These are phyloP conservation scores for Apiotrichum domesticum DNA, from an alignment of 1,284 basidiomycete species.

Conservation along the genomic window DNA sequence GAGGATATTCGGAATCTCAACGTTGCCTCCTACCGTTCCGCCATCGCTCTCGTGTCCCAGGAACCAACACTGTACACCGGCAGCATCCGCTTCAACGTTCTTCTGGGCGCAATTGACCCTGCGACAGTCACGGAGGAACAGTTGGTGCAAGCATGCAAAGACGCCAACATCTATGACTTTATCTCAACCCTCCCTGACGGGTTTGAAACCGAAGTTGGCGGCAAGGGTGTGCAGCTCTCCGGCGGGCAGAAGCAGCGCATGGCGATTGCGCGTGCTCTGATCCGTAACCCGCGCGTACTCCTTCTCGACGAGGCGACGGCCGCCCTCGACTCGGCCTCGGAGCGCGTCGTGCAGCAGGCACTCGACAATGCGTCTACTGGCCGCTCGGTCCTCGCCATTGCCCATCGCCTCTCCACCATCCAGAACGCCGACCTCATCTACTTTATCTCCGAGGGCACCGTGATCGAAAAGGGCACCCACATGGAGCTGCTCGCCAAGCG, in stretches of 20 bases:
- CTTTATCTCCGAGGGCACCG: slow-evolving; percentile 81
- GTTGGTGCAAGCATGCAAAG: slow-evolving; percentile 71
- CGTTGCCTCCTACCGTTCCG: slow-evolving; percentile 71
- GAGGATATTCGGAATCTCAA: slow-evolving; percentile 74
- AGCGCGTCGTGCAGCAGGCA: slow-evolving; percentile 89
- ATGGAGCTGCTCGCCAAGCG: slow-evolving; percentile 65
- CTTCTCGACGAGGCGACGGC: slow-evolving; percentile 89
- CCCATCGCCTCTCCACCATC: slow-evolving; percentile 87
- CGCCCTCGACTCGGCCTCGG: slow-evolving; percentile 86
- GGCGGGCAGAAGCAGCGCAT: slow-evolving; percentile 72
- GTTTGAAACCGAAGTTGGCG: slow-evolving; percentile 87
- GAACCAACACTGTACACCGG: slow-evolving; percentile 88
- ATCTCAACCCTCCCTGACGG: slow-evolving; percentile 78
- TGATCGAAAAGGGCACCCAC: slow-evolving; percentile 83
- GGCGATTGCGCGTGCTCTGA: slow-evolving; percentile 88
- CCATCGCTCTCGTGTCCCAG: slow-evolving; percentile 85
- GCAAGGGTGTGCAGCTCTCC: slow-evolving; percentile 86
- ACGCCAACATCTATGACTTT: slow-evolving; percentile 85
- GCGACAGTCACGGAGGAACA: slow-evolving; percentile 82
- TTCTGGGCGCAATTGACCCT: slow-evolving; percentile 80
- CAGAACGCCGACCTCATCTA: slow-evolving; percentile 91
- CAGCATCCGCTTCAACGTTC: slow-evolving; percentile 78
- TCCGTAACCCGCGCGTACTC: slow-evolving; percentile 88
- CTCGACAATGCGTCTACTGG: slow-evolving; percentile 86
- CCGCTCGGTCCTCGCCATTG: slow-evolving; percentile 83